Evolutionary conservation across 2,329 filamentous ascomycete genomes (phyloP), one percentile per base, ranked within the genome.

Genomic region (Phaeosphaeriaceae sp.): DNA sequence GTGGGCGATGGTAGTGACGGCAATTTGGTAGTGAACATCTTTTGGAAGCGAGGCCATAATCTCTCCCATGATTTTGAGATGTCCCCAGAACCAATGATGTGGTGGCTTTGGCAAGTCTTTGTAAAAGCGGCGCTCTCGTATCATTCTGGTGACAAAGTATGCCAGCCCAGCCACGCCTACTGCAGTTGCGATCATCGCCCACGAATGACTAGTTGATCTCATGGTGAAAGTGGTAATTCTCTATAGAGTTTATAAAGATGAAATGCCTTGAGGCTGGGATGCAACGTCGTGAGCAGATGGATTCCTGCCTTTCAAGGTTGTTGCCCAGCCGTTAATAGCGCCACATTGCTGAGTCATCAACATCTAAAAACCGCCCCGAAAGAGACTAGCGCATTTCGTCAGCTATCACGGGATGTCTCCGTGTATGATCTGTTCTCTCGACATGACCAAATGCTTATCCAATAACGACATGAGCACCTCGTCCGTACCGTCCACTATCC

Each of bases 21-120:
- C 60, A 16, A 58, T 59, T 36, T 78, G 75, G 6, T 71, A 68
- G 34, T 77, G 74, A 3, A 56, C 50, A 29, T 68, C 61, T 12
- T 48, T 59, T 1, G 76, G 76, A 26, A 75, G 62, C 6, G 61
- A 54, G 3, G 51, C 46, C 13, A 72, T 48, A 2, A 67, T 66
- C 42, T 75, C 68, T 28, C 68, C 71, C 54, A 78, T 63, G n/a
- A 72, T 53, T 35, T 67, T 64, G 2, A 79, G 59, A 36, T 76
- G 72, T 4, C 77, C 77, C 54, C 70, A 76, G 16, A 78, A 38
- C 43, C 71, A 74, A 43, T 61, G 64, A 43, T 76, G 74, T 12
- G 76, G 76, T 15, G 76, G 75, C 37, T 70, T 71, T 28, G 75
- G 76, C 37, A 69, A 34, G 18, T 66, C 50, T 29, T 53, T 62